A percentile compares a stretch with the other conserved stretches of the same genome.
phyloP scores from a whole-genome alignment of 495 filamentous ascomycete species.

The Lentithecium fluviatile region DNA sequence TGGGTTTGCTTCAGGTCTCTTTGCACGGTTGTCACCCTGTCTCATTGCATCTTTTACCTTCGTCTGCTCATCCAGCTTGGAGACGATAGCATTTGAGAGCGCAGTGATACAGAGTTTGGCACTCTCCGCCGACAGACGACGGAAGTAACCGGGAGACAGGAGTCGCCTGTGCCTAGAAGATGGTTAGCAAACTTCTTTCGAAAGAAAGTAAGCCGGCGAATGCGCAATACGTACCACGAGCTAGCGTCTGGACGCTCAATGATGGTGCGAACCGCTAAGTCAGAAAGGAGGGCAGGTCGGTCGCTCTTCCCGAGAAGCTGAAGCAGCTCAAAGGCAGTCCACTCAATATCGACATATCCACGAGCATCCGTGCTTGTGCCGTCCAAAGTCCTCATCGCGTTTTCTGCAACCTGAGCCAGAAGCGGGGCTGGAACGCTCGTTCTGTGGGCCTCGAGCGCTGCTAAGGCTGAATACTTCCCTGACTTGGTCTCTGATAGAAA shows the following conservation, averaged over 20 bases:
- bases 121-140: constrained; percentile 33
- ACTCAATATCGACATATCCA: constrained; percentile 6
- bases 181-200: too few relatives aligned
- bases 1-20: constrained; percentile 1
- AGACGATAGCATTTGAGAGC: constrained; percentile 40
- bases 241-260: constrained; percentile 43
- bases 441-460: constrained; percentile 6
- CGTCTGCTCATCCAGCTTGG: constrained; percentile 39
- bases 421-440: constrained; percentile 14
- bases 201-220: too few relatives aligned
- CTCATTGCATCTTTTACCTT: constrained; percentile 5
- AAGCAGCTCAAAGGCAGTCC: constrained; percentile 33
- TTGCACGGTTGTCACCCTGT: not conserved
- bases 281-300: constrained; percentile 31
- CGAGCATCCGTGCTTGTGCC: not conserved
- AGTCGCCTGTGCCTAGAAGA: constrained; percentile 36
- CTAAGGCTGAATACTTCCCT: constrained; percentile 13
- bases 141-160: constrained; percentile 35
- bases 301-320: constrained; percentile 35
- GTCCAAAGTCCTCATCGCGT: constrained; percentile 2
- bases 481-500: constrained; percentile 31
- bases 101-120: constrained; percentile 37
- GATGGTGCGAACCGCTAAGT: constrained; percentile 39
- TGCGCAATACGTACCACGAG: constrained; percentile 34
- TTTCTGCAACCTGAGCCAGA: constrained; percentile 7